phyloP scores from a whole-genome alignment of 202 grass and related monocot species.

The Panicum hallii region DNA sequence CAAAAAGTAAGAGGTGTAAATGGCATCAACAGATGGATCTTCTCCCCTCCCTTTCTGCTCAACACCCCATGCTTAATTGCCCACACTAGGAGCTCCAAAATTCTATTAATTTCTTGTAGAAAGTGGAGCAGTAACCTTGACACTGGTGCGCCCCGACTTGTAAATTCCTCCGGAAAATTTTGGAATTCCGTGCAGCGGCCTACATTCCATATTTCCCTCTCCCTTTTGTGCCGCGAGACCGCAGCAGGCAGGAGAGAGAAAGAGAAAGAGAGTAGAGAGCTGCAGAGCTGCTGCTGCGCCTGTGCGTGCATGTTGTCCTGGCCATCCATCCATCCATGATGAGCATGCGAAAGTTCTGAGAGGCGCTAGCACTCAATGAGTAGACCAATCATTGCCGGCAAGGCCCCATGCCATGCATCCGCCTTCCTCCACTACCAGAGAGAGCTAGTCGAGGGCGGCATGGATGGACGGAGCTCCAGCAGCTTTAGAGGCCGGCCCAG shows the following conservation, averaged over 20 bases:
- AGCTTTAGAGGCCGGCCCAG: slow-evolving; percentile 38
- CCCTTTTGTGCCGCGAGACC: slow-evolving; percentile 25
- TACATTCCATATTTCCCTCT: slow-evolving; percentile 57
- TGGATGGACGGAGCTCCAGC: slow-evolving; percentile 37
- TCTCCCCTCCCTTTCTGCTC: not conserved
- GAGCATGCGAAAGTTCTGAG: slow-evolving; percentile 67
- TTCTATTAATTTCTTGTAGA: not conserved
- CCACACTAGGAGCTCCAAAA: slow-evolving; percentile 5
- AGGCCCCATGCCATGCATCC: slow-evolving; percentile 47
- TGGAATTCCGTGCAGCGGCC: slow-evolving; percentile 44
- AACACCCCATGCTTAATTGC: slow-evolving; percentile 5
- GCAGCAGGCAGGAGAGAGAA: not conserved
- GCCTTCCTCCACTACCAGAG: slow-evolving; percentile 39
- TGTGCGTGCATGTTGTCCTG: slow-evolving; percentile 40
- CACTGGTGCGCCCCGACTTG: slow-evolving; percentile 13
- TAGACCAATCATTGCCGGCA: slow-evolving; percentile 73
- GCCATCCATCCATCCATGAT: slow-evolving; percentile 46
- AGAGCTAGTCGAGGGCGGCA: not conserved
- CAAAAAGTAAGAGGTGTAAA: slow-evolving; percentile 1
- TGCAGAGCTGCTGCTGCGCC: not conserved
- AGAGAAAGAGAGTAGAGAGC: not conserved
- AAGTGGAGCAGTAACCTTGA: slow-evolving; percentile 31
- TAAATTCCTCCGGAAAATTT: slow-evolving; percentile 39
- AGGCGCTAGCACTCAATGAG: slow-evolving; percentile 68
- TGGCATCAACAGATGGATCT: slow-evolving; percentile 7